Evolutionary conservation across 805 yeast genomes (phyloP), one percentile per base, ranked within the genome.

Genomic region (Hanseniaspora pseudoguilliermondii): DNA sequence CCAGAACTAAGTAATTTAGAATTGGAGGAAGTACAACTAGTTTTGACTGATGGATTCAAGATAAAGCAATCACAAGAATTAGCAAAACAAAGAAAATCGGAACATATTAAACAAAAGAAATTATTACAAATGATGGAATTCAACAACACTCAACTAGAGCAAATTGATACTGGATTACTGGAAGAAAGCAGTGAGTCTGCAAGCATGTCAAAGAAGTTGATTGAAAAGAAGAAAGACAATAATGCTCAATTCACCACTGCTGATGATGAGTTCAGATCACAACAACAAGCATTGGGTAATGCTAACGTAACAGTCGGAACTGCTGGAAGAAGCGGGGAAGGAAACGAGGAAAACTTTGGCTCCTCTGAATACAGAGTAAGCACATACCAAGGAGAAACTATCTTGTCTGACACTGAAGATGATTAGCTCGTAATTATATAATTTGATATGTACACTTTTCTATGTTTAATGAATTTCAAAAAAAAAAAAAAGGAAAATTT

Each of bases 1-100:
- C 97, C 97, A 32, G 98, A 91, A 71, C 80, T 95, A 46, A 81
- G 95, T 1, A 93, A 93, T 48, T 77, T 91, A 65, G 89, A 86
- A 63, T 75, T 91, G 58, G 98, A 93, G 69, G 97, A 91, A 71
- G 86, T 95, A 49, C 95, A 90, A 63, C 77, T 79, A 54, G 75
- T 91, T 20, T 76, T 91, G 60, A 75, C 83, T 40, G 85, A 83
- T 59, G 97, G 97, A 1, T 91, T 91, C 75, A 85, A 86, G 63
- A 86, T 93, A 60, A 82, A 80, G 63, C 79, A 78, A 44, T 80
- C 86, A 1, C 68, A 76, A 59, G 71, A 69, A 50, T 65, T 83
- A 60, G 84, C 85, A 41, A 73, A 75, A 58, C 74, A 79, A 65
- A 66, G 67, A 58, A 65, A 67, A 57, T 61, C 58, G 41, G 59